phyloP scores from a whole-genome alignment of 2,329 filamentous ascomycete species.

The Pseudocercospora ulei region DNA sequence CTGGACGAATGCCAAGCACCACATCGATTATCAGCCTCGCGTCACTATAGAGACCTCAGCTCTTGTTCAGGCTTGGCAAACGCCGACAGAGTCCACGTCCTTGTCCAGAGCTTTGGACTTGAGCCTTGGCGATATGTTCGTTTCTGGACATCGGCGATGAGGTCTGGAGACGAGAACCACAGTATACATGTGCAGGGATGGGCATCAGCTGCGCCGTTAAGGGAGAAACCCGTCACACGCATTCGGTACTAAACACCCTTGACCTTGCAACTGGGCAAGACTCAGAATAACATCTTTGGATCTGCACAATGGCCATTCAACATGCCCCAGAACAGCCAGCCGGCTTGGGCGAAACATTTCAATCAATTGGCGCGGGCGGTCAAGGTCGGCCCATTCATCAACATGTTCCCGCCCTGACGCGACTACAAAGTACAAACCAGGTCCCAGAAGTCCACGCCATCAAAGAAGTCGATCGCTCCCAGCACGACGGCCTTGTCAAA shows the following conservation, averaged over 20 bases:
- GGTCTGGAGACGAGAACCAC: too few relatives aligned
- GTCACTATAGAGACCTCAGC: neutral
- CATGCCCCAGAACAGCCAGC: conserved; percentile 5
- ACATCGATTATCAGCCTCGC: neutral
- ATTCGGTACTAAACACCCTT: neutral
- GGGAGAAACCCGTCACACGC: neutral
- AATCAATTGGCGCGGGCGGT: conserved; percentile 35
- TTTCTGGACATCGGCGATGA: neutral
- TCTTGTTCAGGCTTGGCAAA: conserved; percentile 1
- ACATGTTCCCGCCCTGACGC: conserved; percentile 37
- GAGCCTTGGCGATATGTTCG: neutral
- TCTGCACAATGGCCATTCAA: conserved; percentile 3
- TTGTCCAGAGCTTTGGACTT: neutral
- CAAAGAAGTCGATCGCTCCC: conserved; percentile 26
- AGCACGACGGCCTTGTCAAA: conserved; percentile 23
- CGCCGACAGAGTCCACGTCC: neutral
- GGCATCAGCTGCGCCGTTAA: neutral
- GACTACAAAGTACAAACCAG: conserved; percentile 37
- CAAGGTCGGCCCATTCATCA: conserved; percentile 32
- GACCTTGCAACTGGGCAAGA: too few relatives aligned
- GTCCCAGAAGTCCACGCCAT: conserved; percentile 20
- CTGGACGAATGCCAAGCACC: too few relatives aligned
- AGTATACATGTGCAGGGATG: too few relatives aligned
- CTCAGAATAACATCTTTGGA: too few relatives aligned
- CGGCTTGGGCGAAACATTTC: conserved; percentile 33